phyloP scores from a whole-genome alignment of 2,329 filamentous ascomycete species.

The Aquanectria penicillioides region DNA sequence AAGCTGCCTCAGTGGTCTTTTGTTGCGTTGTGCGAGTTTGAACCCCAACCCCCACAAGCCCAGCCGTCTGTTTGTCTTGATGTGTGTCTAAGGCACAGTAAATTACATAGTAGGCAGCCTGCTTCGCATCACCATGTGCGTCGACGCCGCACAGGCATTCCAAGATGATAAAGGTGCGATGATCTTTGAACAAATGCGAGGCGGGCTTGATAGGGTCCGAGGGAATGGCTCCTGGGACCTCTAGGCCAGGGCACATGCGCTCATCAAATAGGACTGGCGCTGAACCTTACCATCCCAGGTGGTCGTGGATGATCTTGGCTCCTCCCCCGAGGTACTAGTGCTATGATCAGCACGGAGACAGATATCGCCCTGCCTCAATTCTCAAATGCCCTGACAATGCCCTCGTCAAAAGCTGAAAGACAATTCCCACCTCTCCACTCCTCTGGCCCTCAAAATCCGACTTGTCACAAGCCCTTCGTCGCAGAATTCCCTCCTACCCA shows the following conservation, averaged over 20 bases:
- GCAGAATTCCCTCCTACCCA: conserved; percentile 1
- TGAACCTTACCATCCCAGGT: background rate
- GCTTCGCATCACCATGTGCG: background rate
- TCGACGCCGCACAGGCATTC: background rate
- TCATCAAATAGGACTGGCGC: background rate
- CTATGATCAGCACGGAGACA: background rate
- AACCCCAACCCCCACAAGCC: too few species aligned
- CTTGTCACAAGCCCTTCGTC: conserved; percentile 11
- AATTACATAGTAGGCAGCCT: too few species aligned
- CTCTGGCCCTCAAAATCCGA: background rate
- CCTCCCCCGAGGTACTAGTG: background rate
- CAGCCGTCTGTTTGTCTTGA: too few species aligned
- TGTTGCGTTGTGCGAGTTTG: too few species aligned
- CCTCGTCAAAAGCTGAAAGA: conserved; percentile 1
- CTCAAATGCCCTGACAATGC: background rate
- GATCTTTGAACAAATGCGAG: background rate
- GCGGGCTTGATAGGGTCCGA: background rate
- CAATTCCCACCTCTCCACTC: conserved; percentile 5
- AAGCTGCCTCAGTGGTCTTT: too few species aligned
- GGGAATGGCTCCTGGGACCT: background rate
- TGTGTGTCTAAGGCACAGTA: too few species aligned
- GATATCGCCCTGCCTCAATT: background rate
- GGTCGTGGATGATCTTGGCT: background rate
- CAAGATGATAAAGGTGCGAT: background rate
- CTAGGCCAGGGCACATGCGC: background rate